phyloP scores from a whole-genome alignment of 116 monocot species.

The Zostera marina region DNA sequence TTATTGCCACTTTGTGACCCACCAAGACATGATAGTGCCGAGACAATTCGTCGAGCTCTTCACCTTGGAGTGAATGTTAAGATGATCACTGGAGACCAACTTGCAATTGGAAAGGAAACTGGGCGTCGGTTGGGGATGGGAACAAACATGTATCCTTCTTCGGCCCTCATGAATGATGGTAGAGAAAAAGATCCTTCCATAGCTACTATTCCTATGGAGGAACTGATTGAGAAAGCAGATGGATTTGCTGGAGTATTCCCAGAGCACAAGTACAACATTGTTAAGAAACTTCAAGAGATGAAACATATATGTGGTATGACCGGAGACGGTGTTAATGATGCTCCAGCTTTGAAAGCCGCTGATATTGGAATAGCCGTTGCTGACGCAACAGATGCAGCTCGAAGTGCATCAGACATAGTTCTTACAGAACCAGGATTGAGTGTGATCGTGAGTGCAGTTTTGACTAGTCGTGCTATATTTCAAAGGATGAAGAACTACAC shows the following conservation, averaged over 20 bases:
- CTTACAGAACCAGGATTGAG: constrained; percentile 74
- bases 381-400: constrained; percentile 71
- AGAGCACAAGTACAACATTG: constrained; percentile 47
- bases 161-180: constrained; percentile 23
- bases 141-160: constrained; percentile 65
- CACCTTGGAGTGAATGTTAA: constrained; percentile 15
- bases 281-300: constrained; percentile 32
- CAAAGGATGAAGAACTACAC: constrained; percentile 80
- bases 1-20: constrained; percentile 9
- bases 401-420: constrained; percentile 74
- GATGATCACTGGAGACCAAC: constrained; percentile 40
- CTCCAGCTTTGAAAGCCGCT: constrained; percentile 72
- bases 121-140: constrained; percentile 68
- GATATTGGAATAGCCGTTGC: constrained; percentile 83
- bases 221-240: constrained; percentile 13
- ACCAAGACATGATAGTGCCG: constrained; percentile 13
- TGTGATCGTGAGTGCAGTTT: constrained; percentile 67
- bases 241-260: constrained; percentile 12
- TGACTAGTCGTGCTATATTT: constrained; percentile 77
- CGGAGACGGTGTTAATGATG: constrained; percentile 43
- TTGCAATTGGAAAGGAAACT: constrained; percentile 68
- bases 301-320: constrained; percentile 52
- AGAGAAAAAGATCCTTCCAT: constrained; percentile 5
- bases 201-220: constrained; percentile 6
- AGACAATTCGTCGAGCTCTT: constrained; percentile 9